Evolutionary conservation across 352 stramenopile species (phyloP), one percentile per base, ranked within the genome.

Genomic region (Pilasporangium apinafurcum): DNA sequence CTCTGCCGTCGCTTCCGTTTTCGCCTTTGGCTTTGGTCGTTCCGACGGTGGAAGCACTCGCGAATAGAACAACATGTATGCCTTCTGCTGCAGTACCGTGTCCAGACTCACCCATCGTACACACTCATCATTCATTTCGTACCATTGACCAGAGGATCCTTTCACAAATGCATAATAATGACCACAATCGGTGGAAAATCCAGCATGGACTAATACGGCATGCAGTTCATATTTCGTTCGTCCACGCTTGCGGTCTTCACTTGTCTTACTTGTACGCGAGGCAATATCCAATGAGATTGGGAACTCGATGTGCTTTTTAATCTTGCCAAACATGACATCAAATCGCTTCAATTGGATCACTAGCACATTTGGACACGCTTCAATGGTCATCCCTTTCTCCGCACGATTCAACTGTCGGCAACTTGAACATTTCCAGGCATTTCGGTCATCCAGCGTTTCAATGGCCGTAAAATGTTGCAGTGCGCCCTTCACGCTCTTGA

Each of bases 321-420:
- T 87, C 64, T 96, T 96, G 39, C 76, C 82, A 27, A 80, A 82
- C 56, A 86, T 83, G 28, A 65, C 63, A 34, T 92, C 82, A 48
- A 96, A 97, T 20, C 88, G 75, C 61, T 97, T 97, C 16, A 97
- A 65, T 48, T 97, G 88, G 9, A 96, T 59, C 30, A 95, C 83
- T 6, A 96, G 56, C 33, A 93, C 81, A 26, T 95, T 95, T 8
- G 88, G 86, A 14, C 77, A 78, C 27, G 63, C 57, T 41, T 76
- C 74, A 55, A 96, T 89, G 3, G 67, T 82, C 32, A 96, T 59
- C 9, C 75, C 67, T 35, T 96, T 96, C 47, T 87, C 68, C 1
- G 87, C 87, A 18, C 71, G 60, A 45, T 69, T 91, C 3, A 58
- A 58, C 68, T 94, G 68, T 41, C 79, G 65, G 53, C 86, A 96